Conservation (phyloP, 805 yeast species). For the Nakazawaea pomicola region DNA sequence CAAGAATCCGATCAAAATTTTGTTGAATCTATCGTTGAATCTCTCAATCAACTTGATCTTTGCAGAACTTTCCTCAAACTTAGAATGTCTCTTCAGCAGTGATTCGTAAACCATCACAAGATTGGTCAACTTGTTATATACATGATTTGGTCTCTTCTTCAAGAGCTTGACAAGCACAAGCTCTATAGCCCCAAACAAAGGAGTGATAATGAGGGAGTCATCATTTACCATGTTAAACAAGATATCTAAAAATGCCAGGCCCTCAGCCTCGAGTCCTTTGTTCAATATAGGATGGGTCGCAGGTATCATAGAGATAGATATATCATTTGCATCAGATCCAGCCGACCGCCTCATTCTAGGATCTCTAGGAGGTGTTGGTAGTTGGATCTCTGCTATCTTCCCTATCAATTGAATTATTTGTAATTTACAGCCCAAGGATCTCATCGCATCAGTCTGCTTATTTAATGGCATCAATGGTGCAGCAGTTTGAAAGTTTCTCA, state of each 20-base stretch:
- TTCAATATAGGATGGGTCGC: conserved; percentile 62
- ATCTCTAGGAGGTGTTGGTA: conserved; percentile 37
- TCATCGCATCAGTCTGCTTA: conserved; percentile 42
- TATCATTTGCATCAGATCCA: conserved; percentile 21
- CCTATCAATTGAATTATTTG: conserved; percentile 71
- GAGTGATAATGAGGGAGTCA: conserved; percentile 49
- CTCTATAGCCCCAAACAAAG: conserved; percentile 61
- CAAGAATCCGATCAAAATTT: conserved; percentile 26
- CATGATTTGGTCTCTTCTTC: conserved; percentile 58
- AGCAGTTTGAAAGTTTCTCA: conserved; percentile 54
- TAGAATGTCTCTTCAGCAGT: conserved; percentile 49
- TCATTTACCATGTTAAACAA: conserved; percentile 52
- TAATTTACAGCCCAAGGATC: conserved; percentile 56
- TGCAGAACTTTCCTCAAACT: conserved; percentile 30
- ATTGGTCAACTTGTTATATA: conserved; percentile 48
- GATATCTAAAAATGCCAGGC: conserved; percentile 61
- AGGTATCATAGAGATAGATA: conserved; percentile 46
- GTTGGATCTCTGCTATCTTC: conserved; percentile 50
- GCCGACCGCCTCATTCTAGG: conserved; percentile 17
- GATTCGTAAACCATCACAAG: conserved; percentile 59
- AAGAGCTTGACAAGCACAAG: conserved; percentile 60
- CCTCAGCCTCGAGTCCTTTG: conserved; percentile 60
- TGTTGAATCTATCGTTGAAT: conserved; percentile 32
- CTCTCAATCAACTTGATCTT: conserved; percentile 26
- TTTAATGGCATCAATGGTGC: conserved; percentile 49